These are phyloP conservation scores for Dalechampia spathulata DNA, from an alignment of 441 rosid genomes.

Conservation along the genomic window DNA sequence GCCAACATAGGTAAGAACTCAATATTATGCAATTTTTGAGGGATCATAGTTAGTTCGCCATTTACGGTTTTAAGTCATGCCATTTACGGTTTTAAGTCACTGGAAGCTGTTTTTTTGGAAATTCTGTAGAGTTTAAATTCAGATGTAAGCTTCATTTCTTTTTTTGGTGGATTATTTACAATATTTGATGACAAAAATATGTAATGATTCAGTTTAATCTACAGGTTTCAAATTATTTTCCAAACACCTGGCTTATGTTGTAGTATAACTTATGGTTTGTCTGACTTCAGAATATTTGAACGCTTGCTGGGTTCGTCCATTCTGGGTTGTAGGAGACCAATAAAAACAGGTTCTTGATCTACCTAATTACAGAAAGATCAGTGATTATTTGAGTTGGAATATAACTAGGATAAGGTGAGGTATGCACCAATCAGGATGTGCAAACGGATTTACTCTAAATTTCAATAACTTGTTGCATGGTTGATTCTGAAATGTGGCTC, in stretches of 20 bases:
- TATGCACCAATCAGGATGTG: too few species aligned
- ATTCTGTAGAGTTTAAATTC: background rate
- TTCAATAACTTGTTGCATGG: too few species aligned
- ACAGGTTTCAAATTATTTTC: background rate
- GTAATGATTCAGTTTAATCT: background rate
- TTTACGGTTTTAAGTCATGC: background rate
- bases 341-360: background rate
- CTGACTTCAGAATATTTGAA: too few species aligned
- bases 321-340: too few species aligned
- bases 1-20: slow-evolving; percentile 16
- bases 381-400: background rate
- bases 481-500: too few species aligned
- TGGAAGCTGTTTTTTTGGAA: background rate
- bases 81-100: background rate
- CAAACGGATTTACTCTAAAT: too few species aligned
- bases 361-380: background rate
- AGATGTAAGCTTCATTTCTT: background rate
- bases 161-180: background rate
- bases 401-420: too few species aligned
- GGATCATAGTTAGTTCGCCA: slow-evolving; percentile 1
- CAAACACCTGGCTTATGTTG: too few species aligned
- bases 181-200: background rate
- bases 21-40: slow-evolving; percentile 24
- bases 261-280: too few species aligned
- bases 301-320: background rate